Evolutionary conservation across 805 yeast species (phyloP).

Genomic region (Ogataea methylovora): DNA sequence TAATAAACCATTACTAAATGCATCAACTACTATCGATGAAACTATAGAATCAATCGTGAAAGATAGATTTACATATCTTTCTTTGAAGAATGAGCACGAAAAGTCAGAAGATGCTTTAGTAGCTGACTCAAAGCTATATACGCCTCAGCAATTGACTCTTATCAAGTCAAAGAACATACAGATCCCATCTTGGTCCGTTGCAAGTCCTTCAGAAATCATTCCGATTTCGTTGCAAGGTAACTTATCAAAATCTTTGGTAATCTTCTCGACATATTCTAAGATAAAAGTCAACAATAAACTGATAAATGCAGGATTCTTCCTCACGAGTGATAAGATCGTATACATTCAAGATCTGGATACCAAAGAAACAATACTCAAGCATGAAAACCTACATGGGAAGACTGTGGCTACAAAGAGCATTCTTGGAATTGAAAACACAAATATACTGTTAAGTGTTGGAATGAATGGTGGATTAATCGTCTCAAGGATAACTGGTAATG

Average conservation of each 20-base stretch:
- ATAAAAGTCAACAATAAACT: slow-evolving; percentile 4
- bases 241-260: slow-evolving; percentile 17
- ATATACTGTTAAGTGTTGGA: slow-evolving; percentile 20
- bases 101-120: slow-evolving; percentile 3
- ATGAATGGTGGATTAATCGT: slow-evolving; percentile 24
- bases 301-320: slow-evolving; percentile 15
- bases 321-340: slow-evolving; percentile 19
- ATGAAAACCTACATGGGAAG: slow-evolving; percentile 9
- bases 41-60: slow-evolving; percentile 26
- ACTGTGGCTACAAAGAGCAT: slow-evolving; percentile 14
- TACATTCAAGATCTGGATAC: slow-evolving; percentile 17
- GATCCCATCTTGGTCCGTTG: slow-evolving; percentile 20
- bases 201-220: slow-evolving; percentile 8
- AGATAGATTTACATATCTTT: slow-evolving; percentile 24
- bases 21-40: slow-evolving; percentile 22
- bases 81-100: slow-evolving; percentile 6
- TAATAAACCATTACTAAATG: slow-evolving; percentile 26
- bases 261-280: slow-evolving; percentile 11
- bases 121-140: slow-evolving; percentile 5
- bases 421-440: slow-evolving; percentile 12
- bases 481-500: slow-evolving; percentile 1
- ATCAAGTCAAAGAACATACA: slow-evolving; percentile 10
- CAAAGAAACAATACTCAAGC: slow-evolving; percentile 5
- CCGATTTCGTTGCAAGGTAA: slow-evolving; percentile 1
- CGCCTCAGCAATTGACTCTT: slow-evolving; percentile 16